These are phyloP conservation scores for Gaultheria prostrata DNA, from an alignment of 148 eudicot species.

Conservation along the genomic window DNA sequence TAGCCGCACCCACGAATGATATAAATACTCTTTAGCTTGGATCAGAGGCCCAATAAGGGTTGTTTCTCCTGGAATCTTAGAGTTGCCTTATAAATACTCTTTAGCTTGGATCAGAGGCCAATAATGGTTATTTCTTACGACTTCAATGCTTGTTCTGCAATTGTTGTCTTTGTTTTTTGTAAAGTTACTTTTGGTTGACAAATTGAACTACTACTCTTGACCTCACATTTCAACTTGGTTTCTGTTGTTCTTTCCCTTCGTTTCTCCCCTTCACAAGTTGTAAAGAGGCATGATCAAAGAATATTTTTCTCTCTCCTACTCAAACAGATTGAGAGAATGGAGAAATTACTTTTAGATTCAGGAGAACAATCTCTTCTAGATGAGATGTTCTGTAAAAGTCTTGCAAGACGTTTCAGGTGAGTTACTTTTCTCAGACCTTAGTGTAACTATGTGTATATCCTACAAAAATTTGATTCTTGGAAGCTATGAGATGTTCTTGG, in stretches of 20 bases:
- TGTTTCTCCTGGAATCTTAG: constrained; percentile 3
- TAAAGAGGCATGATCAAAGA: constrained; percentile 5
- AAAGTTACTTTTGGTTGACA: background rate
- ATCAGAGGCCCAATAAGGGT: background rate
- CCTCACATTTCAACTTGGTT: background rate
- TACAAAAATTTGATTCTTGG: background rate
- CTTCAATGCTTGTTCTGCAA: background rate
- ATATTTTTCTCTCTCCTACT: background rate
- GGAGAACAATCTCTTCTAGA: constrained; percentile 37
- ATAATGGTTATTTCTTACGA: background rate
- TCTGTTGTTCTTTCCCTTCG: background rate
- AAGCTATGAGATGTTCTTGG: background rate
- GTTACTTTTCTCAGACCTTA: constrained; percentile 17
- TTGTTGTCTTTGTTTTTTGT: background rate
- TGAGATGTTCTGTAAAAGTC: constrained; percentile 44
- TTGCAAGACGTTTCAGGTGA: constrained; percentile 61
- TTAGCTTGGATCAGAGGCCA: background rate
- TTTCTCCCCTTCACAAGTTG: background rate
- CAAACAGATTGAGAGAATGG: constrained; percentile 60
- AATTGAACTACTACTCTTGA: background rate
- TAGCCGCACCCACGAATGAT: no score
- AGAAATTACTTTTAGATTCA: constrained; percentile 36
- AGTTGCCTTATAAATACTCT: background rate
- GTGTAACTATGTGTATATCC: background rate
- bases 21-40: background rate